Base-by-base conservation (phyloP, 192 early-diverging fungal genomes). In the Glomus cerebriforme region DNA sequence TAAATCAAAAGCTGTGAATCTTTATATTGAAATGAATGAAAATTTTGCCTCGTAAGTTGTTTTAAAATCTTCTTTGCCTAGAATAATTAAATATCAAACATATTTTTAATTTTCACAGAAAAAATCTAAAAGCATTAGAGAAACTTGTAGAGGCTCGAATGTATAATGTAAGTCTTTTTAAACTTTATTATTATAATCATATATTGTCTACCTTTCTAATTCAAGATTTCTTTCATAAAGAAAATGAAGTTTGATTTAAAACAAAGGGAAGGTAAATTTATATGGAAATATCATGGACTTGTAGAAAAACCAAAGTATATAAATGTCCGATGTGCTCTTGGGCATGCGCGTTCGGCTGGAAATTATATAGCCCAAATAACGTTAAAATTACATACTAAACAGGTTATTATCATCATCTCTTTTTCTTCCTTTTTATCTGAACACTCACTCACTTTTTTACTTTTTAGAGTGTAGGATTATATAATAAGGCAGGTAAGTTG, bases 371-470 rank as follows among this genome's bases (percentile, higher is more conserved):
- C 85, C 31, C 91, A 93, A 78, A 86, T 92, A 54, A 90, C 88
- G n/a, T 84, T 93, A 1, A 85, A 88, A 32, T 83, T 93, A 77
- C 85, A 91, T 77, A 88, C 91, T 64, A 88, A 90, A 65, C 91
- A 93, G 85, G 87, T 85, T 63, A n/a, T 13, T 43, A 13, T 17
- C 7, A 22, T 37, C 26, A 66, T 70, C 75, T 31, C 63, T 69
- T 77, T 31, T 49, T 32, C 27, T 17, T 62, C 35, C 19, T 43
- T 32, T 39, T 31, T 65, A 29, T 27, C 19, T 73, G 26, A 49
- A 37, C 13, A 12, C 45, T 71, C 22, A 77, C 17, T 69, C 1
- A 49, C 74, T 64, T 35, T 31, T 43, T 60, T 31, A 49, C 26
- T 34, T 54, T 65, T 27, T 79, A 89, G 88, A 82, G 83, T 54